These are phyloP conservation scores for Saccharum spontaneum DNA, from an alignment of 176 grass and related monocot genomes.

Conservation along the genomic window DNA sequence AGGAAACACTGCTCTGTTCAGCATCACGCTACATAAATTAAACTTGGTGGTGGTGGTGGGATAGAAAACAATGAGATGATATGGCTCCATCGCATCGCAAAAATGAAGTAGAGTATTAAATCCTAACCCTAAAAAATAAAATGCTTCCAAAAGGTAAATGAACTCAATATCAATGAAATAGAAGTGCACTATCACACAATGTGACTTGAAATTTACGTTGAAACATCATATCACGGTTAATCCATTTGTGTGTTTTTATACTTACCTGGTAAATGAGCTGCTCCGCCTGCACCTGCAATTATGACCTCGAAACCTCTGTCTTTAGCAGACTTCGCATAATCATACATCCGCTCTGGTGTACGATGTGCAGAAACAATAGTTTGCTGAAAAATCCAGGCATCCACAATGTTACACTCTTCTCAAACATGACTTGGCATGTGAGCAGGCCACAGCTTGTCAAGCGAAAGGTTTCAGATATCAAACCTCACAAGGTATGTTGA, in stretches of 20 bases:
- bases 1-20: background rate
- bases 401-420: slow-evolving; percentile 16
- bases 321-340: slow-evolving; percentile 69
- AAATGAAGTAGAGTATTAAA: background rate
- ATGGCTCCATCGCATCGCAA: background rate
- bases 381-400: slow-evolving; percentile 49
- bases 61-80: background rate
- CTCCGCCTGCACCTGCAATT: slow-evolving; percentile 93
- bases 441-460: slow-evolving; percentile 24
- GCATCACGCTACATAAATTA: background rate
- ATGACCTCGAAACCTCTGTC: slow-evolving; percentile 81
- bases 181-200: background rate
- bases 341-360: slow-evolving; percentile 79
- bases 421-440: background rate
- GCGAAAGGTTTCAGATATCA: slow-evolving; percentile 22
- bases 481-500: slow-evolving; percentile 82
- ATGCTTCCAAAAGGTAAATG: background rate
- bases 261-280: slow-evolving; percentile 89
- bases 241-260: background rate
- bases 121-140: background rate
- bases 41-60: background rate
- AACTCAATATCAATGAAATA: background rate
- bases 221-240: background rate
- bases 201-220: background rate
- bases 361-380: slow-evolving; percentile 93